Evolutionary conservation across 306 rosid species (phyloP).

Genomic region (Malus fusca): DNA sequence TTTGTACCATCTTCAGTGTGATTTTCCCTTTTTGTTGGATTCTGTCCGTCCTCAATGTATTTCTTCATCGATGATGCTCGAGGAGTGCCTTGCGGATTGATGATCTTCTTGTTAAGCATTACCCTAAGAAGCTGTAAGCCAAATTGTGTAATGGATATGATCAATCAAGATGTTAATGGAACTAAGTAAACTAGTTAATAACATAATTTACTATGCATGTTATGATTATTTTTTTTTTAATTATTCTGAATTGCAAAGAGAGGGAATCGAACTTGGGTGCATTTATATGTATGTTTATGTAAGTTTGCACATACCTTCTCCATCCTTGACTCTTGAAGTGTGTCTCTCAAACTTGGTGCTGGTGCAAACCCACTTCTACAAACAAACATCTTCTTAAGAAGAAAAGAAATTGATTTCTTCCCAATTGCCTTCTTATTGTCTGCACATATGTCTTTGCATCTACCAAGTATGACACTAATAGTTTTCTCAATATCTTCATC

Average conservation of each 20-base stretch:
- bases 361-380: conserved; percentile 85
- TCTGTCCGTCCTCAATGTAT: conserved; percentile 46
- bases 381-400: conserved; percentile 81
- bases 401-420: conserved; percentile 81
- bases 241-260: background rate
- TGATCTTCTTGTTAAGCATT: conserved; percentile 74
- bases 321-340: conserved; percentile 88
- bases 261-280: background rate
- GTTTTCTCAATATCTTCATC: conserved; percentile 85
- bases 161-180: background rate
- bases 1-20: conserved; percentile 30
- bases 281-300: background rate
- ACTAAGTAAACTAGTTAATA: background rate
- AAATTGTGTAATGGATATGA: background rate
- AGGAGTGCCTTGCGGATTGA: conserved; percentile 37
- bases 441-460: conserved; percentile 71
- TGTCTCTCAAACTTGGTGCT: conserved; percentile 64
- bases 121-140: conserved; percentile 65
- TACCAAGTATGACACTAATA: conserved; percentile 72
- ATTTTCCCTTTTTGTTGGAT: conserved; percentile 28
- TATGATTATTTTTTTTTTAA: no score
- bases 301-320: conserved; percentile 60
- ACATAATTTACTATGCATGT: background rate
- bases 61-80: conserved; percentile 48
- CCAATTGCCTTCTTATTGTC: conserved; percentile 57